Conservation (phyloP, 2,329 filamentous ascomycete species). For the Teratosphaeria nubilosa region DNA sequence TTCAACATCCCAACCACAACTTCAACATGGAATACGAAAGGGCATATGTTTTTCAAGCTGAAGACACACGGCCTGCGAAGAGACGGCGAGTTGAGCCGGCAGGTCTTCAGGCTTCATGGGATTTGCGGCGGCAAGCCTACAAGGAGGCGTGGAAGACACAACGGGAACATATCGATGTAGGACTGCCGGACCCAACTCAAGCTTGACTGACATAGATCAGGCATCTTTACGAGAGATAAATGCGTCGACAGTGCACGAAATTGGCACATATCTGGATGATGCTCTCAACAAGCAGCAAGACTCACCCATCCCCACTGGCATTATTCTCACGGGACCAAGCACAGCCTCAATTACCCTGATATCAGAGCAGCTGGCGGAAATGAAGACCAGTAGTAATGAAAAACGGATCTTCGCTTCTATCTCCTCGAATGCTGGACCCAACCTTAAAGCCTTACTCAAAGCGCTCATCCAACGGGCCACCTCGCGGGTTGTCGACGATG, state of each 20-base stretch:
- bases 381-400: constrained; percentile 27
- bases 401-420: constrained; percentile 53
- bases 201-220: neutral
- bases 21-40: constrained; percentile 39
- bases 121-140: constrained; percentile 50
- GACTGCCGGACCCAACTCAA: neutral
- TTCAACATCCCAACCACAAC: neutral
- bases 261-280: constrained; percentile 29
- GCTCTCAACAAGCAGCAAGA: constrained; percentile 10
- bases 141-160: constrained; percentile 54
- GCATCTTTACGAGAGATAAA: constrained; percentile 30
- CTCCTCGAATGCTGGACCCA: constrained; percentile 60
- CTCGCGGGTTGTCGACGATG: constrained; percentile 28
- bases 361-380: constrained; percentile 55
- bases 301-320: constrained; percentile 8
- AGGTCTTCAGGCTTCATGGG: constrained; percentile 28
- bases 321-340: constrained; percentile 54
- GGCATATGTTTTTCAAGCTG: constrained; percentile 36
- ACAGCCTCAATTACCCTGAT: constrained; percentile 64
- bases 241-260: constrained; percentile 28
- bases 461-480: constrained; percentile 61
- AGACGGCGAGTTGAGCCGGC: constrained; percentile 26
- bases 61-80: constrained; percentile 30
- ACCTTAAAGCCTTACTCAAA: constrained; percentile 63
- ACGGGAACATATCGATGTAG: constrained; percentile 52